These are phyloP conservation scores for Hemisphaericaspora nanyangensis DNA, from an alignment of 805 yeast genomes.

Conservation along the genomic window DNA sequence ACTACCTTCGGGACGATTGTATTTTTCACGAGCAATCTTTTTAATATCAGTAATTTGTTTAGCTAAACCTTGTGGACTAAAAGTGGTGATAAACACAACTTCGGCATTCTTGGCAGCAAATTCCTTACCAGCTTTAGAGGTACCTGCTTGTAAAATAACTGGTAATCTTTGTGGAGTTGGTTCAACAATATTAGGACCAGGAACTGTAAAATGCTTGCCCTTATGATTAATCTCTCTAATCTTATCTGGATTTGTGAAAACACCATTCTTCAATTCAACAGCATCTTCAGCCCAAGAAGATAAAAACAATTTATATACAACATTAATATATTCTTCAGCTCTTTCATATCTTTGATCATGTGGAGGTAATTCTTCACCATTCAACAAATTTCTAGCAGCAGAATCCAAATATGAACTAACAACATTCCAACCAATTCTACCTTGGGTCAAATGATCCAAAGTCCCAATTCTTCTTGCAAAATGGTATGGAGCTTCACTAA, in stretches of 20 bases:
- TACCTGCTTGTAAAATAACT: conserved; percentile 43
- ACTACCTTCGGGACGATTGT: conserved; percentile 31
- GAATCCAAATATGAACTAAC: conserved; percentile 42
- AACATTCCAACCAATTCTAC: conserved; percentile 48
- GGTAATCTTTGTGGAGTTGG: conserved; percentile 45
- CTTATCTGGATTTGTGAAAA: conserved; percentile 36
- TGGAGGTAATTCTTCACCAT: conserved; percentile 31
- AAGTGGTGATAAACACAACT: conserved; percentile 36
- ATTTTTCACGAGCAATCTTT: conserved; percentile 26
- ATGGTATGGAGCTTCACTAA: conserved; percentile 40
- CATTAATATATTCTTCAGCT: conserved; percentile 39
- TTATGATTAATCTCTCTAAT: conserved; percentile 39
- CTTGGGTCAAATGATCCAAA: conserved; percentile 39
- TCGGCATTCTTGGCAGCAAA: conserved; percentile 44
- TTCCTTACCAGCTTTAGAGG: conserved; percentile 37
- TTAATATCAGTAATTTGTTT: conserved; percentile 27
- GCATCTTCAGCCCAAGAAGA: conserved; percentile 46
- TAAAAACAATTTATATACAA: conserved; percentile 35
- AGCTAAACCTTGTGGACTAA: conserved; percentile 25
- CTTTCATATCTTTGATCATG: conserved; percentile 39
- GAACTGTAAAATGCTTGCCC: conserved; percentile 39
- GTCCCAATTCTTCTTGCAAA: conserved; percentile 43
- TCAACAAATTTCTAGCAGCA: conserved; percentile 38
- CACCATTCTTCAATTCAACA: conserved; percentile 22
- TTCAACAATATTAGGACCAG: conserved; percentile 40